phyloP scores from a whole-genome alignment of 1,139 yeast species.

The Scheffersomyces segobiensis region DNA sequence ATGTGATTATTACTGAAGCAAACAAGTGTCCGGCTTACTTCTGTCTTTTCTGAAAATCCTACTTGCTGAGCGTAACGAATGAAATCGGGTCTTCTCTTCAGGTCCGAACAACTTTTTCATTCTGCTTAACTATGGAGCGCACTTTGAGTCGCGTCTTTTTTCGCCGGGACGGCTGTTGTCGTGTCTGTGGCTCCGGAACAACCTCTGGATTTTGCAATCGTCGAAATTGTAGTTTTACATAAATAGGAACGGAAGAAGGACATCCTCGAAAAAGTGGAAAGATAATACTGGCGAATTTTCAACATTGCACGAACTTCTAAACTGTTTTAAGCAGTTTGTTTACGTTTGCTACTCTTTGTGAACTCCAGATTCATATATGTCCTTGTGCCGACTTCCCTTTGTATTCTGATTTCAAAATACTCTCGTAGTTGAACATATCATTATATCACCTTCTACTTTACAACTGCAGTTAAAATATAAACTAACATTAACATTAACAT shows the following conservation, averaged over 20 bases:
- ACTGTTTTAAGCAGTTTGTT: too few species aligned
- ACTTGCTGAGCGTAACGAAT: not conserved
- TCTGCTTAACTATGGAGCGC: not conserved
- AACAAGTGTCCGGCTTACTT: not conserved
- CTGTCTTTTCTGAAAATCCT: not conserved
- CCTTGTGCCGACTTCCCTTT: too few species aligned
- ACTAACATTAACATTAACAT: not conserved
- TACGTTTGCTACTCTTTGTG: too few species aligned
- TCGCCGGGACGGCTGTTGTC: not conserved
- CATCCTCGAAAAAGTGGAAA: too few species aligned
- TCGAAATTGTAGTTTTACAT: too few species aligned
- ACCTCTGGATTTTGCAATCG: not conserved
- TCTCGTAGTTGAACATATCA: not conserved
- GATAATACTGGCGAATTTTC: too few species aligned
- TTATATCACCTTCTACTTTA: too few species aligned
- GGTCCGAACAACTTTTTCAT: not conserved
- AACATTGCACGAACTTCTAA: too few species aligned
- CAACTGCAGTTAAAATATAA: not conserved
- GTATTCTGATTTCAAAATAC: not conserved
- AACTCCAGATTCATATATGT: too few species aligned
- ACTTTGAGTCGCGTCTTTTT: not conserved
- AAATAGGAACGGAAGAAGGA: too few species aligned
- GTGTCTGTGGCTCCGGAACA: not conserved
- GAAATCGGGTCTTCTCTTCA: not conserved
- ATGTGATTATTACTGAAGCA: slow-evolving; percentile 10